A percentile compares a stretch with the other conserved stretches of the same genome.
Evolutionary conservation across 495 filamentous ascomycete species (phyloP).

Genomic region (Halenospora varia): DNA sequence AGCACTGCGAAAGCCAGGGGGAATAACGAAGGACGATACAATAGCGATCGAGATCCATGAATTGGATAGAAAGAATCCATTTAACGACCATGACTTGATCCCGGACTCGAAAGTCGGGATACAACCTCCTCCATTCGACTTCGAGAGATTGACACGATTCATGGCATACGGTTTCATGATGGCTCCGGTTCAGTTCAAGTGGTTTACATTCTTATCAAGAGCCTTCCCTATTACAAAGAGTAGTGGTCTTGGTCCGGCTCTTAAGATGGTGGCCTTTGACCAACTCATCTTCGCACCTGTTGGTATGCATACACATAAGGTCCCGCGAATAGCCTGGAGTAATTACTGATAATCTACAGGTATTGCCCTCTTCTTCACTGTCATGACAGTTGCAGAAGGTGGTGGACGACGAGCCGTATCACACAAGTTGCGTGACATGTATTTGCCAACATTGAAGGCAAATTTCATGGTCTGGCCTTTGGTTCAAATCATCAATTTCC

Average conservation of each 20-base stretch:
- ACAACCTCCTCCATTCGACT: slow-evolving; percentile 88
- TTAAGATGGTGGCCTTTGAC: slow-evolving; percentile 90
- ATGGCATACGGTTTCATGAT: slow-evolving; percentile 96
- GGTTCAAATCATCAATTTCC: slow-evolving; percentile 96
- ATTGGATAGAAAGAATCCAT: slow-evolving; percentile 77
- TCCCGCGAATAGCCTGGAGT: not conserved
- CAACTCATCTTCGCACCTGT: slow-evolving; percentile 94
- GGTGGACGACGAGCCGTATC: slow-evolving; percentile 75
- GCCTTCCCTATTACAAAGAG: slow-evolving; percentile 81
- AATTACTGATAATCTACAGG: slow-evolving; percentile 39
- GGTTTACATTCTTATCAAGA: slow-evolving; percentile 85
- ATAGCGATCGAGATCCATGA: slow-evolving; percentile 88
- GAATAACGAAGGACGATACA: slow-evolving; percentile 58
- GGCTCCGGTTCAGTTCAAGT: slow-evolving; percentile 94
- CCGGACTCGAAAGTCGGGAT: slow-evolving; percentile 51
- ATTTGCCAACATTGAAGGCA: slow-evolving; percentile 88
- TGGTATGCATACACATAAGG: slow-evolving; percentile 43
- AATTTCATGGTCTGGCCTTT: slow-evolving; percentile 96
- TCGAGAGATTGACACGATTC: slow-evolving; percentile 87
- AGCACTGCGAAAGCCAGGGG: slow-evolving; percentile 54
- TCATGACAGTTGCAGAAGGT: slow-evolving; percentile 95
- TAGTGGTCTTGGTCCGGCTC: slow-evolving; percentile 64
- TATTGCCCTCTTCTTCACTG: slow-evolving; percentile 86
- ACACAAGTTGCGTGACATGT: slow-evolving; percentile 89
- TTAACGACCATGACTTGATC: slow-evolving; percentile 61